Conservation (phyloP, 805 yeast species). For the Sugiyamaella floridensis region DNA sequence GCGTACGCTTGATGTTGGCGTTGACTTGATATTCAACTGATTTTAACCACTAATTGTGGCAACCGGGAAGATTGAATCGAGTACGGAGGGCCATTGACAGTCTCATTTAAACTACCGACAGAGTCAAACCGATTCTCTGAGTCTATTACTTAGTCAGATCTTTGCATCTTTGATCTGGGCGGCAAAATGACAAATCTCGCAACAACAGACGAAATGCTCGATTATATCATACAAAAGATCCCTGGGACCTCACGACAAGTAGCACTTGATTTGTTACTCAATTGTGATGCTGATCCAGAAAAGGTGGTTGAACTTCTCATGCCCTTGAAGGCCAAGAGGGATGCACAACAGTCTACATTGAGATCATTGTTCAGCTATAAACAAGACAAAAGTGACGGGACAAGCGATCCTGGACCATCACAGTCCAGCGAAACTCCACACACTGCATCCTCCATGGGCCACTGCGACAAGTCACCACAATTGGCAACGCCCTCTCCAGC, state of each 20-base stretch:
- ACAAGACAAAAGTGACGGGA: background rate
- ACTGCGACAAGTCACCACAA: background rate
- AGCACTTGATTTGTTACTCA: constrained; percentile 44
- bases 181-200: constrained; percentile 29
- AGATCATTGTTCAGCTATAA: constrained; percentile 4
- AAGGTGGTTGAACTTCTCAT: constrained; percentile 37
- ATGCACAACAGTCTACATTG: constrained; percentile 11
- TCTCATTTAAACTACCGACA: too few relatives aligned
- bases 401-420: background rate
- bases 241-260: constrained; percentile 39
- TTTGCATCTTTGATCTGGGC: background rate
- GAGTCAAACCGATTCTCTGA: too few relatives aligned
- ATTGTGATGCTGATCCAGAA: constrained; percentile 48
- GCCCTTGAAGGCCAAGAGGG: background rate
- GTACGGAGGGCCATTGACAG: too few relatives aligned
- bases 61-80: too few relatives aligned
- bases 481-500: too few relatives aligned
- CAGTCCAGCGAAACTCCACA: background rate
- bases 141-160: constrained; percentile 1
- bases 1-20: background rate
- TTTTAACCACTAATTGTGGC: too few relatives aligned
- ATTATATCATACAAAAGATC: constrained; percentile 32
- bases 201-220: constrained; percentile 24
- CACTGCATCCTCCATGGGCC: background rate
- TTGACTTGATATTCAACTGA: background rate